phyloP scores from a whole-genome alignment of 2,329 filamentous ascomycete genomes.

The Aschersonia sp. region DNA sequence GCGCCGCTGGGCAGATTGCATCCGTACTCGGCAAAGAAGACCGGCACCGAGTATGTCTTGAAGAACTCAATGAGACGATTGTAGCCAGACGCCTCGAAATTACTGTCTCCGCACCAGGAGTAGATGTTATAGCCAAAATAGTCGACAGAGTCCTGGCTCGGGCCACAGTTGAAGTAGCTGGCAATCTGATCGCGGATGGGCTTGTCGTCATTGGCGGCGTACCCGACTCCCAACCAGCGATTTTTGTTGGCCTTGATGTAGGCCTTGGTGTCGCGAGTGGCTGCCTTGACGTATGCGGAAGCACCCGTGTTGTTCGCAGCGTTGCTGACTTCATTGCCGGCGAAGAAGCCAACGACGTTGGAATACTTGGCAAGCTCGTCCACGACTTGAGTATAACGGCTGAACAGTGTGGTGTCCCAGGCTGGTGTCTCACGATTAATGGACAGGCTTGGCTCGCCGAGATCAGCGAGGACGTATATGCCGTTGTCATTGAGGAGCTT shows the following conservation, averaged over 20 bases:
- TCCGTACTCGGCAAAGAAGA: slow-evolving; percentile 98
- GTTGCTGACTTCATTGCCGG: slow-evolving; percentile 95
- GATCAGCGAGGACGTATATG: slow-evolving; percentile 91
- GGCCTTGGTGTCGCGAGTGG: slow-evolving; percentile 87
- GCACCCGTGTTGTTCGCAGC: slow-evolving; percentile 74
- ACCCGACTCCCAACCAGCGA: slow-evolving; percentile 76
- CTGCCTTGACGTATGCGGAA: slow-evolving; percentile 92
- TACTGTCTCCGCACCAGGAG: slow-evolving; percentile 89
- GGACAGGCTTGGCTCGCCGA: slow-evolving; percentile 66
- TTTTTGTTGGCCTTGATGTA: slow-evolving; percentile 75
- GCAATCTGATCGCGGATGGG: slow-evolving; percentile 70
- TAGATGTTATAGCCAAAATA: slow-evolving; percentile 99
- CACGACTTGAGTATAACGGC: slow-evolving; percentile 71
- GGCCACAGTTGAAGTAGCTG: slow-evolving; percentile 88
- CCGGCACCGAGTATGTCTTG: slow-evolving; percentile 74
- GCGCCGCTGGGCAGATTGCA: slow-evolving; percentile 60
- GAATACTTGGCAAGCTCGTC: slow-evolving; percentile 70
- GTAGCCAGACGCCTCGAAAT: slow-evolving; percentile 65
- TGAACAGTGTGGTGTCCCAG: slow-evolving; percentile 69
- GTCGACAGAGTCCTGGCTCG: slow-evolving; percentile 55
- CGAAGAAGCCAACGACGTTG: slow-evolving; percentile 95
- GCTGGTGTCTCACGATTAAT: slow-evolving; percentile 69
- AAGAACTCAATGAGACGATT: slow-evolving; percentile 75
- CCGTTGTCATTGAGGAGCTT: slow-evolving; percentile 63
- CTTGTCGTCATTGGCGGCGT: slow-evolving; percentile 88